phyloP scores from a whole-genome alignment of 2,329 filamentous ascomycete genomes.

The Penicillium verrucosum region DNA sequence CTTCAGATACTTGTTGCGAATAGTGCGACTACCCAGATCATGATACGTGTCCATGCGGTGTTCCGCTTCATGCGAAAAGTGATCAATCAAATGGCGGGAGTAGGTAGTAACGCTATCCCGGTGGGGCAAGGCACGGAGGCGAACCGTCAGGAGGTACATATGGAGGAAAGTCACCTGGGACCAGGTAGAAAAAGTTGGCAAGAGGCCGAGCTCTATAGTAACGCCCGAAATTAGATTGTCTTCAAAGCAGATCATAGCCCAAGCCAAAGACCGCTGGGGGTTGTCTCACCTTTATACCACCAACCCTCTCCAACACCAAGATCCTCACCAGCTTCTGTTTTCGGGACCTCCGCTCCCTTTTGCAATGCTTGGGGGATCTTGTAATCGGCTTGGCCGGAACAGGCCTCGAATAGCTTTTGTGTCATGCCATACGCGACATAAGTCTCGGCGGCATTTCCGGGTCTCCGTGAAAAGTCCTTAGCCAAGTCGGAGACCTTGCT shows the following conservation, averaged over 20 bases:
- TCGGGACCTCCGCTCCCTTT: slow-evolving; percentile 64
- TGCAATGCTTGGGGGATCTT: slow-evolving; percentile 65
- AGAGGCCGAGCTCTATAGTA: slow-evolving; percentile 66
- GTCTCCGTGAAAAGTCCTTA: slow-evolving; percentile 32
- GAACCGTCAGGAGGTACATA: slow-evolving; percentile 85
- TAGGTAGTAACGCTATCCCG: slow-evolving; percentile 66
- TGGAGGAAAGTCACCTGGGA: slow-evolving; percentile 94
- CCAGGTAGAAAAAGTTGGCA: slow-evolving; percentile 91
- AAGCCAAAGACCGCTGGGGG: not conserved
- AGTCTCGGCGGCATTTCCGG: slow-evolving; percentile 53
- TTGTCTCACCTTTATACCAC: slow-evolving; percentile 73
- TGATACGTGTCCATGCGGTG: slow-evolving; percentile 62
- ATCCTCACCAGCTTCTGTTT: slow-evolving; percentile 76
- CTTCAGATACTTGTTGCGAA: slow-evolving; percentile 66
- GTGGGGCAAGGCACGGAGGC: slow-evolving; percentile 71
- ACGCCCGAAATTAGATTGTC: not conserved
- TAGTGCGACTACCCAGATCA: slow-evolving; percentile 50
- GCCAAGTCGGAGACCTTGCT: slow-evolving; percentile 27
- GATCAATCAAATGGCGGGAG: slow-evolving; percentile 88
- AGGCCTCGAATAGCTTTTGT: slow-evolving; percentile 73
- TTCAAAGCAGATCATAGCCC: not conserved
- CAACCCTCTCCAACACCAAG: slow-evolving; percentile 69
- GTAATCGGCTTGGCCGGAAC: slow-evolving; percentile 71
- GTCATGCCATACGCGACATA: slow-evolving; percentile 80
- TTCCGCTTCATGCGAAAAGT: slow-evolving; percentile 70